phyloP scores from a whole-genome alignment of 1,284 basidiomycete genomes.

The Blastosporella zonata region DNA sequence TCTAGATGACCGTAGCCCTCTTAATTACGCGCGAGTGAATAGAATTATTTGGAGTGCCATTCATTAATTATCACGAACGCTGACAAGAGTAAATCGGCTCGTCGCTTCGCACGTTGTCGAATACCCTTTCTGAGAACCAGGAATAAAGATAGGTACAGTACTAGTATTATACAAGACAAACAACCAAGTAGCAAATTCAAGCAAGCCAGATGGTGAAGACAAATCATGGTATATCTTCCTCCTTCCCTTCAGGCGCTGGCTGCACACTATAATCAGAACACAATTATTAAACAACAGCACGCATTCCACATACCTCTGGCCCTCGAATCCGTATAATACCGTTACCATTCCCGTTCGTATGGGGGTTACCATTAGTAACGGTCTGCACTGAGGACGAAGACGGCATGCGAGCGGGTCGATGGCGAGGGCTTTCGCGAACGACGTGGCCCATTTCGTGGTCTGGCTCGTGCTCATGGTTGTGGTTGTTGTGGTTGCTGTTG shows the following conservation, averaged over 20 bases:
- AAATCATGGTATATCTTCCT: neutral
- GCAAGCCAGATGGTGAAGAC: neutral
- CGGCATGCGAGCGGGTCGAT: neutral
- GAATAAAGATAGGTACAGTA: neutral
- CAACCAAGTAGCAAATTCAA: neutral
- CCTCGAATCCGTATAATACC: neutral
- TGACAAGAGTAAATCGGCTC: neutral
- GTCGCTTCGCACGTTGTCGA: neutral
- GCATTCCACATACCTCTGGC: neutral
- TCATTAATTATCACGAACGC: too few relatives aligned
- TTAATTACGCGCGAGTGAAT: slow-evolving; percentile 5
- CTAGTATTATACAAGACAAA: neutral
- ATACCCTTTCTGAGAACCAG: neutral
- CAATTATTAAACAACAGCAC: neutral
- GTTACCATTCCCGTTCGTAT: neutral
- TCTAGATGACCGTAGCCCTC: slow-evolving; percentile 28
- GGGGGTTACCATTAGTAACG: neutral
- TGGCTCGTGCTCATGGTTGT: neutral
- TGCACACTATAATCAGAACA: neutral
- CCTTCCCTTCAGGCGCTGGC: neutral
- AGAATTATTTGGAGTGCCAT: slow-evolving; percentile 2
- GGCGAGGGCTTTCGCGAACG: neutral
- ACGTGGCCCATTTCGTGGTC: neutral
- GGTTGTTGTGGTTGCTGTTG: neutral
- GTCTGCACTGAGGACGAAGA: neutral